Conservation (phyloP, 2,329 filamentous ascomycete genomes). For the Arthrobotrys sphaeroides region DNA sequence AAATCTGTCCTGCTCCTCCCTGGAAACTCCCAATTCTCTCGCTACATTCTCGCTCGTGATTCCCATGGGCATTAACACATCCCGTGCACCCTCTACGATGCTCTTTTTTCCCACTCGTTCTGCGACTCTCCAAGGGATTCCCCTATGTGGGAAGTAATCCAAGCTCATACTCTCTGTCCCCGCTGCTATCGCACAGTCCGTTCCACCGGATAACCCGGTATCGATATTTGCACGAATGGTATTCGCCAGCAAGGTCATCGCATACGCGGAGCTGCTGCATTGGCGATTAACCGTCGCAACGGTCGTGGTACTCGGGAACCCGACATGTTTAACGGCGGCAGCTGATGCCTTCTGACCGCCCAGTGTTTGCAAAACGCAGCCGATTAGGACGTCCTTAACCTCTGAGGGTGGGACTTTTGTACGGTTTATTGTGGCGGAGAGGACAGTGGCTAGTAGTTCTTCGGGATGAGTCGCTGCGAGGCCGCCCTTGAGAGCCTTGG, state of each 20-base stretch:
- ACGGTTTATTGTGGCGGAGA: constrained; percentile 74
- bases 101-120: constrained; percentile 65
- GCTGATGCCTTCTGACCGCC: constrained; percentile 89
- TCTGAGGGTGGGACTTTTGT: constrained; percentile 75
- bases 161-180: constrained; percentile 95
- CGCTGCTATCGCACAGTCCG: constrained; percentile 79
- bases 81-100: constrained; percentile 73
- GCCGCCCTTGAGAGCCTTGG: constrained; percentile 80
- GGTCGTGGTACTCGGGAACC: constrained; percentile 75
- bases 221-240: constrained; percentile 70
- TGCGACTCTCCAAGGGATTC: constrained; percentile 46
- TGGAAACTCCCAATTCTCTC: constrained; percentile 74
- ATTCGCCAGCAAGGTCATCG: constrained; percentile 77
- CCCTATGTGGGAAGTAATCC: constrained; percentile 52
- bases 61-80: constrained; percentile 96
- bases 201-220: constrained; percentile 65
- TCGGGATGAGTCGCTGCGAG: constrained; percentile 91
- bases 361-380: constrained; percentile 88
- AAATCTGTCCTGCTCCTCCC: constrained; percentile 83
- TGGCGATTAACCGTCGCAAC: constrained; percentile 91
- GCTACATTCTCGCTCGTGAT: constrained; percentile 90
- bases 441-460: constrained; percentile 77
- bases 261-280: constrained; percentile 80
- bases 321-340: constrained; percentile 87
- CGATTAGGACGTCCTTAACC: constrained; percentile 84